These are phyloP conservation scores for Solanum neorickii DNA, from an alignment of 257 asterid species.

Conservation along the genomic window DNA sequence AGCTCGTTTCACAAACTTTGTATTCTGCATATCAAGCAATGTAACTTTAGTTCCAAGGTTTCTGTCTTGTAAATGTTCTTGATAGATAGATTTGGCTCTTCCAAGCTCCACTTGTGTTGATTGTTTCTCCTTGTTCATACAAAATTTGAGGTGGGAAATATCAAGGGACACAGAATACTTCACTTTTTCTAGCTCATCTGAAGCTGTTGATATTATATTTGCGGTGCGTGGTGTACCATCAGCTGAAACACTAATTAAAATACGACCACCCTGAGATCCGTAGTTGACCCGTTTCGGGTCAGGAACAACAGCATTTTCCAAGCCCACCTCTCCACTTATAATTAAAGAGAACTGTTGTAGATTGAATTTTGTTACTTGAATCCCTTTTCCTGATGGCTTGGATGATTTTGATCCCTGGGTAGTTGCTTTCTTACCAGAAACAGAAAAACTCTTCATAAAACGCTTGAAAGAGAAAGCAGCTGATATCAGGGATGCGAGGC, in stretches of 20 bases:
- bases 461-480: slow-evolving; percentile 69
- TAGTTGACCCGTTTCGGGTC: slow-evolving; percentile 95
- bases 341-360: slow-evolving; percentile 80
- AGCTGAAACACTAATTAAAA: slow-evolving; percentile 53
- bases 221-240: slow-evolving; percentile 95
- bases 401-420: slow-evolving; percentile 45
- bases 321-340: slow-evolving; percentile 61
- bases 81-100: slow-evolving; percentile 81
- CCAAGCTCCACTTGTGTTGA: slow-evolving; percentile 75
- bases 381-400: slow-evolving; percentile 78
- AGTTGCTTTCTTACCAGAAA: slow-evolving; percentile 59
- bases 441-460: slow-evolving; percentile 46
- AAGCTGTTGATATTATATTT: slow-evolving; percentile 45
- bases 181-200: slow-evolving; percentile 40
- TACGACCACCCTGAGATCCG: slow-evolving; percentile 98
- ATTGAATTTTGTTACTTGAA: slow-evolving; percentile 62
- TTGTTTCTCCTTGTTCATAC: slow-evolving; percentile 87
- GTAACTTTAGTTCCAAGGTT: slow-evolving; percentile 52
- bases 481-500: slow-evolving; percentile 73
- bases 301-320: slow-evolving; percentile 61
- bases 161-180: slow-evolving; percentile 83
- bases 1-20: slow-evolving; percentile 79
- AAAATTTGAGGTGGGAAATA: slow-evolving; percentile 62
- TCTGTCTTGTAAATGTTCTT: slow-evolving; percentile 59
- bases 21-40: slow-evolving; percentile 88